Evolutionary conservation across 176 grass and related monocot species (phyloP).

Genomic region (Phoenix dactylifera): DNA sequence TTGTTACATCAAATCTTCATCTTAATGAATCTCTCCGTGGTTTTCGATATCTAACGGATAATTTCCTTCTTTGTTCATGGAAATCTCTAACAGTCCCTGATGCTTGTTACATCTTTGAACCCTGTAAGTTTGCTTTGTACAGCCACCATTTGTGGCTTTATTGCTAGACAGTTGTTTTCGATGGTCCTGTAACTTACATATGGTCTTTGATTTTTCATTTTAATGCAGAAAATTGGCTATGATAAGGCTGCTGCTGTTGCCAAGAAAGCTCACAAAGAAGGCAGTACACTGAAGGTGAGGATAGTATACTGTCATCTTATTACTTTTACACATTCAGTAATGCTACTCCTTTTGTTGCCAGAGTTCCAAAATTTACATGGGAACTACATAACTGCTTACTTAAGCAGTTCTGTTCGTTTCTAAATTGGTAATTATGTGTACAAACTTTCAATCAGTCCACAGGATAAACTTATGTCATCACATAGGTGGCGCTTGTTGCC

Average conservation of each 20-base stretch:
- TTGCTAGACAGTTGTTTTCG: no score
- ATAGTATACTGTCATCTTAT: background rate
- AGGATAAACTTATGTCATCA: no score
- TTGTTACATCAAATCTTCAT: conserved; percentile 4
- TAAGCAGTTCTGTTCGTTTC: no score
- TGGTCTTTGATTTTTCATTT: conserved; percentile 5
- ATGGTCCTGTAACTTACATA: background rate
- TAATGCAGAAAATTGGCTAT: conserved; percentile 93
- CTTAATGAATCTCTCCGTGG: conserved; percentile 1
- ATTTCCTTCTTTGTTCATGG: no score
- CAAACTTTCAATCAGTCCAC: no score
- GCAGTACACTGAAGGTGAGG: conserved; percentile 82
- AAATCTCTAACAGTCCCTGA: conserved; percentile 52
- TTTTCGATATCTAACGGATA: background rate
- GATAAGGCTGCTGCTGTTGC: conserved; percentile 93
- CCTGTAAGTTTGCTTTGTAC: conserved; percentile 41
- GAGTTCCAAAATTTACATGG: no score
- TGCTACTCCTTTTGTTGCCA: no score
- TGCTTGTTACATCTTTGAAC: conserved; percentile 95
- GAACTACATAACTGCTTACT: no score
- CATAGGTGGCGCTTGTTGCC: no score
- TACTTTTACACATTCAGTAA: no score
- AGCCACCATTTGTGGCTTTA: no score
- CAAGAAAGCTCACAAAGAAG: conserved; percentile 99
- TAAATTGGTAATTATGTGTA: no score